Conservation (phyloP, 148 eudicot species). For the Polygonum maritimum region DNA sequence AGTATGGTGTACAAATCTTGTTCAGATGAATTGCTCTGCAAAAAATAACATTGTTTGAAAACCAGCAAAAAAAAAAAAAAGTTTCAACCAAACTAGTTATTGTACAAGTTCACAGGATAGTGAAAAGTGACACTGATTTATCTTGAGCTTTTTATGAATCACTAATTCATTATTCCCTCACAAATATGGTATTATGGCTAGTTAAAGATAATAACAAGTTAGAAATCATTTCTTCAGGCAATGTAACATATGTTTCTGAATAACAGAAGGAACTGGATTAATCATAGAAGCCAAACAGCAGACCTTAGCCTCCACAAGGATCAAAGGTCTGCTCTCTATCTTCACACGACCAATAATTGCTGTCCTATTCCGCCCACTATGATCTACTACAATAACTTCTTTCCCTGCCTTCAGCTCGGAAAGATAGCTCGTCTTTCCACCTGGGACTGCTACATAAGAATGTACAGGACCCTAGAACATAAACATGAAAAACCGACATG, state of each 20-base stretch:
- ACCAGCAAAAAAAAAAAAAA: too few relatives aligned
- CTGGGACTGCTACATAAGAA: slow-evolving; percentile 86
- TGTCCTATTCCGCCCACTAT: slow-evolving; percentile 62
- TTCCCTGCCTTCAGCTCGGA: slow-evolving; percentile 83
- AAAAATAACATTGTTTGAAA: neutral
- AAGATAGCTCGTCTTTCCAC: slow-evolving; percentile 85
- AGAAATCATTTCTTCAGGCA: neutral
- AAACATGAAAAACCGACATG: neutral
- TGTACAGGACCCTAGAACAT: slow-evolving; percentile 79
- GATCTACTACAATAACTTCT: slow-evolving; percentile 71
- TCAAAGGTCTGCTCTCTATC: slow-evolving; percentile 74
- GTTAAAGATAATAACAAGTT: neutral
- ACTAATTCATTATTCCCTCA: neutral
- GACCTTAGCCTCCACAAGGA: slow-evolving; percentile 85
- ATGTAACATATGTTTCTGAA: neutral
- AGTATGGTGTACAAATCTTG: slow-evolving; percentile 52
- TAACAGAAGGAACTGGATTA: neutral
- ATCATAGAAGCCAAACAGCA: neutral
- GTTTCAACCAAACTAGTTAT: neutral
- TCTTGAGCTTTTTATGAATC: neutral
- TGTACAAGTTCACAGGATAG: neutral
- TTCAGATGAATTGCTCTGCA: slow-evolving; percentile 38
- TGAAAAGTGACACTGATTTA: neutral
- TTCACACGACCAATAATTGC: slow-evolving; percentile 86
- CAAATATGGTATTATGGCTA: neutral